These are phyloP conservation scores for Ophiostoma sp. DNA, from an alignment of 2,329 filamentous ascomycete genomes.

Conservation along the genomic window DNA sequence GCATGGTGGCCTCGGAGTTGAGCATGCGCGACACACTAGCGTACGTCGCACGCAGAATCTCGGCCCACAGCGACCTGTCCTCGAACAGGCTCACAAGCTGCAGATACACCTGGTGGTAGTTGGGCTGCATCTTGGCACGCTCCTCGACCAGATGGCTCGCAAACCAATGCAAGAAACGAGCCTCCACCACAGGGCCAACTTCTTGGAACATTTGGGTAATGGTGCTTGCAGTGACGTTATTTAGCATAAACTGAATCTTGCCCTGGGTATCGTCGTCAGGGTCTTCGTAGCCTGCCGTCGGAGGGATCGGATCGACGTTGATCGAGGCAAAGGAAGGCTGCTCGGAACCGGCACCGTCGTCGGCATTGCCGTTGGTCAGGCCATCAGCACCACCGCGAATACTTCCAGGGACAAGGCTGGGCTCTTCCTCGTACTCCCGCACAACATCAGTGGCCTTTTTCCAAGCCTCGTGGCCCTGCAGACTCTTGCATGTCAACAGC, in stretches of 20 bases:
- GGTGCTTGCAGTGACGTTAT: slow-evolving; percentile 91
- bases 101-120: slow-evolving; percentile 90
- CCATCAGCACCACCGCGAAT: slow-evolving; percentile 37
- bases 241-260: slow-evolving; percentile 90
- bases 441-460: slow-evolving; percentile 77
- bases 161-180: slow-evolving; percentile 91
- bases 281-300: slow-evolving; percentile 65
- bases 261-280: slow-evolving; percentile 82
- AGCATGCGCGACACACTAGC: slow-evolving; percentile 78
- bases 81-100: slow-evolving; percentile 80
- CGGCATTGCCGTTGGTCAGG: slow-evolving; percentile 61
- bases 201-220: slow-evolving; percentile 78
- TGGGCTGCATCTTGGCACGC: slow-evolving; percentile 93
- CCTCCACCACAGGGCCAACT: slow-evolving; percentile 69
- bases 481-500: slow-evolving; percentile 71
- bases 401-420: slow-evolving; percentile 26
- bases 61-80: slow-evolving; percentile 71
- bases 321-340: slow-evolving; percentile 72
- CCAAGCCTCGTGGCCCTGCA: slow-evolving; percentile 80
- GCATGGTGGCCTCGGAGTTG: slow-evolving; percentile 82
- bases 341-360: slow-evolving; percentile 52
- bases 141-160: slow-evolving; percentile 91
- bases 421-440: slow-evolving; percentile 59
- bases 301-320: slow-evolving; percentile 63
- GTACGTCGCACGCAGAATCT: slow-evolving; percentile 91